Percentiles rank a stretch among this genome's conserved stretches.
Evolutionary conservation across 352 stramenopile species (phyloP).

Genomic region (Globisporangium nagaii): DNA sequence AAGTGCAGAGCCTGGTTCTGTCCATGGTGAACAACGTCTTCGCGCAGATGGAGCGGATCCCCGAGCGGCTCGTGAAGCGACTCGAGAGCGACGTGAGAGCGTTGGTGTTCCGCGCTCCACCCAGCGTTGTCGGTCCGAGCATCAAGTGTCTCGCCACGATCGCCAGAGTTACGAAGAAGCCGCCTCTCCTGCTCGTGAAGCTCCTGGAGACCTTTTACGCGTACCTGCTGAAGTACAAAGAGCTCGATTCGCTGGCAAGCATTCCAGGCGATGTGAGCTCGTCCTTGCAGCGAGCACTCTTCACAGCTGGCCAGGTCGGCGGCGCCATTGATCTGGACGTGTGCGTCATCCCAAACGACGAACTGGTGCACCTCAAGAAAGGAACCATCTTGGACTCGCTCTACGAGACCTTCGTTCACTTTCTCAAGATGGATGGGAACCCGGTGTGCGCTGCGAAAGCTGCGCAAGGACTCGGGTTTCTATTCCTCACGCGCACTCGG

Average conservation of each 20-base stretch:
- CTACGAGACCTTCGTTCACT: slow-evolving; percentile 53
- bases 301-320: slow-evolving; percentile 61
- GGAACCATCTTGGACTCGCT: slow-evolving; percentile 53
- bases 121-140: slow-evolving; percentile 78
- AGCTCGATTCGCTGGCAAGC: slow-evolving; percentile 22
- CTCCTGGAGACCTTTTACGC: slow-evolving; percentile 68
- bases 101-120: slow-evolving; percentile 56
- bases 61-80: slow-evolving; percentile 28
- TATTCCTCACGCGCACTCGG: slow-evolving; percentile 61
- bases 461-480: slow-evolving; percentile 76
- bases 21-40: slow-evolving; percentile 65
- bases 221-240: slow-evolving; percentile 45
- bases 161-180: slow-evolving; percentile 30
- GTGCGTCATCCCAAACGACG: slow-evolving; percentile 18
- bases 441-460: slow-evolving; percentile 56
- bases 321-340: slow-evolving; percentile 61
- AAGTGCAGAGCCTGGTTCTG: slow-evolving; percentile 57
- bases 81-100: slow-evolving; percentile 63
- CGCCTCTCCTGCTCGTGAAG: slow-evolving; percentile 38
- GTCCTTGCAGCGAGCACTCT: slow-evolving; percentile 71
- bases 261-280: slow-evolving; percentile 34
- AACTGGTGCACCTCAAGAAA: slow-evolving; percentile 32
- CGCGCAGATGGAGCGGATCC: slow-evolving; percentile 37
- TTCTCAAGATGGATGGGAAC: slow-evolving; percentile 37
- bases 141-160: slow-evolving; percentile 71